Conservation (phyloP, 75 land plant species). For the Pinus albicaulis region DNA sequence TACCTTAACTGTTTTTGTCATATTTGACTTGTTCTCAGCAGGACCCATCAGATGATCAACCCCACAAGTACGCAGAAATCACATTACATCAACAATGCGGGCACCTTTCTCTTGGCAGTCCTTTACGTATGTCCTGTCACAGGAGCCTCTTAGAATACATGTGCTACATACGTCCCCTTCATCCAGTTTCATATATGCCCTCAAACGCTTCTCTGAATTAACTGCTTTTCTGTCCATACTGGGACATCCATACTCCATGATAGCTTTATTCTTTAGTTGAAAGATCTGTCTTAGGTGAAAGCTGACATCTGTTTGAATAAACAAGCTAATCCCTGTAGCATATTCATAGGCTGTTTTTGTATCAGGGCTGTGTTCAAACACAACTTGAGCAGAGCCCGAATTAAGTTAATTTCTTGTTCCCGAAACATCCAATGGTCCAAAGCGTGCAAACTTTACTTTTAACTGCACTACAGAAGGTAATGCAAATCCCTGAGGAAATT, state of each 20-base stretch:
- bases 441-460: background rate
- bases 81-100: constrained; percentile 70
- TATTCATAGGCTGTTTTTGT: constrained; percentile 41
- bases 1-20: constrained; percentile 19
- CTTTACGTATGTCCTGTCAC: constrained; percentile 73
- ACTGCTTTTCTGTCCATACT: constrained; percentile 76
- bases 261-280: constrained; percentile 10
- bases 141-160: constrained; percentile 69
- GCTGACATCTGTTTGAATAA: constrained; percentile 31
- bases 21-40: constrained; percentile 24
- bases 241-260: constrained; percentile 74
- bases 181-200: constrained; percentile 54
- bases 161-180: constrained; percentile 78
- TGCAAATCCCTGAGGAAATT: constrained; percentile 42
- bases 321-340: constrained; percentile 25
- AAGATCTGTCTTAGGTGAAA: constrained; percentile 15
- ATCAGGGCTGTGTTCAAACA: constrained; percentile 45
- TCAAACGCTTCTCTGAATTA: constrained; percentile 85
- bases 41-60: constrained; percentile 35
- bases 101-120: constrained; percentile 42
- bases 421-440: constrained; percentile 44
- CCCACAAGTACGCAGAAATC: constrained; percentile 67
- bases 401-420: constrained; percentile 50
- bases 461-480: constrained; percentile 48
- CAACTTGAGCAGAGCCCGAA: constrained; percentile 42